Percentiles rank a stretch among this genome's conserved stretches.
Conservation (phyloP, 805 yeast genomes). For the Wickerhamomyces bisporus region DNA sequence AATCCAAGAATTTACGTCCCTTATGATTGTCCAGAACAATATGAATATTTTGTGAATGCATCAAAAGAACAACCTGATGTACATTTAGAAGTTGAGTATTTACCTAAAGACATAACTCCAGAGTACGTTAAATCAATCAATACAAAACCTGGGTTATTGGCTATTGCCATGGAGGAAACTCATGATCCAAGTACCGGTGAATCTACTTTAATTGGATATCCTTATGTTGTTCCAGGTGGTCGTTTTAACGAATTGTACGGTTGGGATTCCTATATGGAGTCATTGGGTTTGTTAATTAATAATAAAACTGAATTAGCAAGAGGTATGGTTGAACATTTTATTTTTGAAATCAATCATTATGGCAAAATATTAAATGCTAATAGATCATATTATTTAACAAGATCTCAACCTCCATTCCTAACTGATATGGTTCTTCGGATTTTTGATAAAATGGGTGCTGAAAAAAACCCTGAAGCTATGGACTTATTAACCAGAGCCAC, state of each 20-base stretch:
- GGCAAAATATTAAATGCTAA: conserved; percentile 94
- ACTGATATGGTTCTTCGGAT: conserved; percentile 85
- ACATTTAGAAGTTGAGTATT: conserved; percentile 64
- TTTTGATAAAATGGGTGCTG: conserved; percentile 52
- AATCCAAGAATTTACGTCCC: conserved; percentile 81
- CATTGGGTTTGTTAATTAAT: conserved; percentile 73
- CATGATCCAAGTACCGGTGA: conserved; percentile 48
- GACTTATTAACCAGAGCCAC: conserved; percentile 63
- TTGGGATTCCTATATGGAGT: conserved; percentile 96
- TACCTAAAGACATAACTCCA: conserved; percentile 73
- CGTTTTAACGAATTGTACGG: conserved; percentile 95
- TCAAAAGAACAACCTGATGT: conserved; percentile 50
- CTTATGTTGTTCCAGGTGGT: conserved; percentile 96
- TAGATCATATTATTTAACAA: conserved; percentile 80
- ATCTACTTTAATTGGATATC: conserved; percentile 54
- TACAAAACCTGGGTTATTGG: conserved; percentile 78
- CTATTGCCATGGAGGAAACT: conserved; percentile 62
- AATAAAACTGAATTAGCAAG: conserved; percentile 64
- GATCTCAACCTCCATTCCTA: conserved; percentile 95
- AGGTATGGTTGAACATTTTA: conserved; percentile 89
- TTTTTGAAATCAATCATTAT: conserved; percentile 83
- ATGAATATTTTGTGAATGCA: conserved; percentile 54
- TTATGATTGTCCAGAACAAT: conserved; percentile 61
- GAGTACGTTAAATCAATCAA: conserved; percentile 74
- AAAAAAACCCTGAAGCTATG: conserved; percentile 41